These are phyloP conservation scores for Quercus bicolor DNA, from an alignment of 306 rosid species.

Conservation along the genomic window DNA sequence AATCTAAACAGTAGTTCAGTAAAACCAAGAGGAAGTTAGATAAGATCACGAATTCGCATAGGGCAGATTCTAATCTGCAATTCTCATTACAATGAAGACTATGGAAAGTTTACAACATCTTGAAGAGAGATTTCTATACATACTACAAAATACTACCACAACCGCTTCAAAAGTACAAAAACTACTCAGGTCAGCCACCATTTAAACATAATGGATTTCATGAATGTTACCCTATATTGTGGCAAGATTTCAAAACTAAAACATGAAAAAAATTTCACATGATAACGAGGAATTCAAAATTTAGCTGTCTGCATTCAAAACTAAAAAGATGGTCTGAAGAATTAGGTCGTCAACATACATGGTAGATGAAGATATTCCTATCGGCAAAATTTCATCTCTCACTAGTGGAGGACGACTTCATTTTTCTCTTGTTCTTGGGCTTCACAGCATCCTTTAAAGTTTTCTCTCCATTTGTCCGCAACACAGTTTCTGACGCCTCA, in stretches of 20 bases:
- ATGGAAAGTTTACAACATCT: not conserved
- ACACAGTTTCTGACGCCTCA: conserved; percentile 22
- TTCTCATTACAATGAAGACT: not conserved
- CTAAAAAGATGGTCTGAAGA: not conserved
- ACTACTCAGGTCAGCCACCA: not conserved
- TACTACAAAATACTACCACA: not conserved
- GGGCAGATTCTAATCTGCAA: not conserved
- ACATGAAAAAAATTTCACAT: not conserved
- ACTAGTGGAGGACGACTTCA: conserved; percentile 34
- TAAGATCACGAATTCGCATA: not conserved
- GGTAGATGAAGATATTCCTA: not conserved
- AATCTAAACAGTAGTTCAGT: not conserved
- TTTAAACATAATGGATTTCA: not conserved
- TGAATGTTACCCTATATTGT: not conserved
- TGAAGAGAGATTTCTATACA: not conserved
- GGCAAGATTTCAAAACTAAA: not conserved
- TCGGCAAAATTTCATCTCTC: conserved; percentile 25
- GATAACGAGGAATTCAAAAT: not conserved
- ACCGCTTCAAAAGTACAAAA: not conserved
- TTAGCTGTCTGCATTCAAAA: not conserved
- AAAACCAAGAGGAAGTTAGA: not conserved
- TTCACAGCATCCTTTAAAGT: conserved; percentile 83
- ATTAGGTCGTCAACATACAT: conserved; percentile 9
- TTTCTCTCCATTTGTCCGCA: conserved; percentile 42
- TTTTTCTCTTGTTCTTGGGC: conserved; percentile 64